Evolutionary conservation across 495 filamentous ascomycete species (phyloP), one percentile per base, ranked within the genome.

Genomic region (Trichoderma erinaceum): DNA sequence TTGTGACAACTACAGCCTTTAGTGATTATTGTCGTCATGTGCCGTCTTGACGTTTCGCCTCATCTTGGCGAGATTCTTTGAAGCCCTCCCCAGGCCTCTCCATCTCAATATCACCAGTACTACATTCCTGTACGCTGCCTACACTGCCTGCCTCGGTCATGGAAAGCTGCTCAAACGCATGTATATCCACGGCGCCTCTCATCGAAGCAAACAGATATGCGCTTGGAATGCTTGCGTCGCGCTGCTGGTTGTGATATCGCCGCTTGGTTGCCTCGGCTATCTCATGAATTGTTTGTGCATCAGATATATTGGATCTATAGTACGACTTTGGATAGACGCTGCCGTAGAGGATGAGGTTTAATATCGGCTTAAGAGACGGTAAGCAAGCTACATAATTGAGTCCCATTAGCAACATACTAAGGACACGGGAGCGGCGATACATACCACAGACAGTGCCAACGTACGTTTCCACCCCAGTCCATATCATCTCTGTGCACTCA

Each of bases 401-500:
- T 12, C 3, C 29, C 16, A 32, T 29, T 12, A 61, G 56, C 25
- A 23, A 32, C 11, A 32, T 11, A 8, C 35, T 13, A 27, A 29
- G 12, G 6, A 35, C 7, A 10, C 5, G 56, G 35, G 13, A 32
- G n/a, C 10, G 10, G 4, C n/a, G 21, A 25, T 7, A 32, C 56
- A 61, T 61, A 32, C 56, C 56, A 32, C 56, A 61, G 25, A 61
- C 56, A 18, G 56, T 61, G 11, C 56, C 56, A 7, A 61, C 16
- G 18, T 29, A 61, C 25, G 15, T 15, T 61, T 61, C 56, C 35
- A 61, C 25, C 4, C 56, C 56, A 16, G 56, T 61, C 56, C 56
- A 61, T 35, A 15, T 29, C 56, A 61, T 61, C 16, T 61, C 56
- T 11, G 25, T 32, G 56, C 56, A 61, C 29, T 61, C 11, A 1